These are phyloP conservation scores for Rhynchospora pubera DNA, from an alignment of 176 grass and related monocot species.

Conservation along the genomic window DNA sequence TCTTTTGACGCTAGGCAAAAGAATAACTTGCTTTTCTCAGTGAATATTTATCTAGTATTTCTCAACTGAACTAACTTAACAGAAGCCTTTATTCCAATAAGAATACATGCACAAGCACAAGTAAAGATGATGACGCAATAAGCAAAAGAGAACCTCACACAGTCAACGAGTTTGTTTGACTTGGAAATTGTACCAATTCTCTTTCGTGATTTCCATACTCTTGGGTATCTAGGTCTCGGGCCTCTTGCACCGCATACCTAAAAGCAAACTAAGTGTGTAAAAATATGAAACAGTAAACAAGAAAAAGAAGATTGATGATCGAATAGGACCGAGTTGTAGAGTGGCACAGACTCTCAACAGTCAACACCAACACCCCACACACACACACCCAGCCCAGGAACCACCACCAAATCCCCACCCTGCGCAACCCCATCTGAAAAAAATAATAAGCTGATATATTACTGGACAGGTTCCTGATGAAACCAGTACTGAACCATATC, in stretches of 20 bases:
- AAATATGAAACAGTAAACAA: not conserved
- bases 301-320: not conserved
- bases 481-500: not conserved
- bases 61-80: not conserved
- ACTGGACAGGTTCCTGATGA: not conserved
- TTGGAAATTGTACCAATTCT: constrained; percentile 86
- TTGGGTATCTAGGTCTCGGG: constrained; percentile 71
- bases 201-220: constrained; percentile 76
- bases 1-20: not conserved
- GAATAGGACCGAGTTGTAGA: not conserved
- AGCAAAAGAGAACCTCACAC: constrained; percentile 52
- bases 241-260: constrained; percentile 81
- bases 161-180: constrained; percentile 87
- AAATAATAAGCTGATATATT: no score
- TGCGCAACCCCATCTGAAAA: no score
- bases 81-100: not conserved
- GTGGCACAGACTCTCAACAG: not conserved
- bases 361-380: not conserved
- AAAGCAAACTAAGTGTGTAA: not conserved
- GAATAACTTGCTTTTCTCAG: not conserved
- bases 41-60: not conserved
- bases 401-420: no score
- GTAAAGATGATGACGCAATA: not conserved
- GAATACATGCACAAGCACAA: not conserved
- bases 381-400: not conserved